These are phyloP conservation scores for Madurella fahalii DNA, from an alignment of 2,329 filamentous ascomycete species.

Conservation along the genomic window DNA sequence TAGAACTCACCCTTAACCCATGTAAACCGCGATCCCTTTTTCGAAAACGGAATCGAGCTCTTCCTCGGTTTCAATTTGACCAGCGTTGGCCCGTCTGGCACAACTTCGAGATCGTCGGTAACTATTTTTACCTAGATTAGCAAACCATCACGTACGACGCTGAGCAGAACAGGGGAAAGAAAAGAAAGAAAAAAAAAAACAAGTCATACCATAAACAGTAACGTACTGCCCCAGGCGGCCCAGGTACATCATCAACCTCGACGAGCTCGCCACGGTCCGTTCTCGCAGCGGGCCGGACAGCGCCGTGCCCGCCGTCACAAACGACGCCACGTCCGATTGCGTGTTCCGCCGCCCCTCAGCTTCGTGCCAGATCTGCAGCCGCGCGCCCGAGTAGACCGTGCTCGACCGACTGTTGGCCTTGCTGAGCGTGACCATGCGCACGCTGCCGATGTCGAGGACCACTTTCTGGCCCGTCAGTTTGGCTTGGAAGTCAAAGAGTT, in stretches of 20 bases:
- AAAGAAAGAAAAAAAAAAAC: not conserved
- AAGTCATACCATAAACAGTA: slow-evolving; percentile 27
- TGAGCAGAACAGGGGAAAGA: too few relatives aligned
- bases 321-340: slow-evolving; percentile 25
- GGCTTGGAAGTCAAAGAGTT: slow-evolving; percentile 29
- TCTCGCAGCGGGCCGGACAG: slow-evolving; percentile 28
- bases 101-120: slow-evolving; percentile 29
- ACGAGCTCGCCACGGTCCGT: slow-evolving; percentile 22
- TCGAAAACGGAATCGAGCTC: slow-evolving; percentile 21
- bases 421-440: slow-evolving; percentile 25
- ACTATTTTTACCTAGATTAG: slow-evolving; percentile 12
- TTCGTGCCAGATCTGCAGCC: slow-evolving; percentile 31
- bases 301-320: slow-evolving; percentile 29
- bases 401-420: slow-evolving; percentile 20
- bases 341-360: slow-evolving; percentile 15
- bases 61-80: slow-evolving; percentile 29
- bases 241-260: slow-evolving; percentile 27
- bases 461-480: slow-evolving; percentile 29
- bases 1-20: slow-evolving; percentile 26
- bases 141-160: not conserved
- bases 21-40: slow-evolving; percentile 24
- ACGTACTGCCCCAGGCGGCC: slow-evolving; percentile 28
- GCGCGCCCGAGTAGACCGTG: slow-evolving; percentile 26
- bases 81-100: slow-evolving; percentile 25
- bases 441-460: slow-evolving; percentile 28